Evolutionary conservation across 306 rosid species (phyloP).

Genomic region (Pachyrhizus erosus): DNA sequence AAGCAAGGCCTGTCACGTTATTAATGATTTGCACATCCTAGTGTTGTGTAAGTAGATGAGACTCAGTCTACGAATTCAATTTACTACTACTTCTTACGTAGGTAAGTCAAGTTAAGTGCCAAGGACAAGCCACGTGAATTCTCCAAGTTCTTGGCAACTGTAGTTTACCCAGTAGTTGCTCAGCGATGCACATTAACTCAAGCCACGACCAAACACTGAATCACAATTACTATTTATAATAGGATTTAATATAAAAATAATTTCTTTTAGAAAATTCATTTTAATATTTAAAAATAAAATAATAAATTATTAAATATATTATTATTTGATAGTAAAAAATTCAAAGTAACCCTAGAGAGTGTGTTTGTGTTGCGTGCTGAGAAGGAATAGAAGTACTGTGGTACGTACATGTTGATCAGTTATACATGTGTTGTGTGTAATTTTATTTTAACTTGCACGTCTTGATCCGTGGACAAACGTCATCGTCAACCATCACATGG

Average conservation of each 20-base stretch:
- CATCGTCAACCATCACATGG: constrained; percentile 57
- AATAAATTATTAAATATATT: too few relatives aligned
- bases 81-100: constrained; percentile 4
- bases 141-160: constrained; percentile 7
- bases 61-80: neutral
- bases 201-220: neutral
- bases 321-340: too few relatives aligned
- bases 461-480: neutral
- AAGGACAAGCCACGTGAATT: constrained; percentile 53
- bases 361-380: neutral
- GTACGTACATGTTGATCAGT: constrained; percentile 12
- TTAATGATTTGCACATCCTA: constrained; percentile 19
- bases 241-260: too few relatives aligned
- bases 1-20: neutral
- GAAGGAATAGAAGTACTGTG: neutral
- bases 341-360: too few relatives aligned
- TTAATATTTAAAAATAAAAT: too few relatives aligned
- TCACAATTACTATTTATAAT: neutral
- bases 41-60: neutral
- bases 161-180: constrained; percentile 21
- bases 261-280: too few relatives aligned
- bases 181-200: constrained; percentile 41
- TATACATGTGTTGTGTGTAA: constrained; percentile 9
- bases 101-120: neutral
- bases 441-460: neutral